Base-by-base conservation (phyloP, 2,329 filamentous ascomycete genomes). In the Thielaviopsis populi region DNA sequence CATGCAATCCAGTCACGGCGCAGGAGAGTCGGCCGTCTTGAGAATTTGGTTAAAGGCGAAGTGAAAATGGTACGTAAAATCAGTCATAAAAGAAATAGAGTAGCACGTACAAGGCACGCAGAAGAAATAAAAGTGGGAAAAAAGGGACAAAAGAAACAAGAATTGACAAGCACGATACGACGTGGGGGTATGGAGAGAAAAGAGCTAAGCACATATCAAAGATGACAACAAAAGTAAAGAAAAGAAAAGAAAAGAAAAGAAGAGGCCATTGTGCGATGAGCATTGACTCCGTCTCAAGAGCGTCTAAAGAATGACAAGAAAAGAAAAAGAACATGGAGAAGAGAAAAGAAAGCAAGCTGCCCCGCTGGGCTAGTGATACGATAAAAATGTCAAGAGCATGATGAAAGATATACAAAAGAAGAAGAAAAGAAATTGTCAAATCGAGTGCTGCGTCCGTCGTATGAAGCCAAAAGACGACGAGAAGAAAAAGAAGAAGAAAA, bases 131-230 rank as follows among this genome's bases (percentile, higher is more conserved):
- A 43, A 43, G 30, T 50, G n/a, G n/a, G n/a, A 40, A 27, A 46
- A 59, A 50, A 42, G 43, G 46, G 27, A 59, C 54, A 63, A 58
- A 37, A 63, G 46, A 41, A 63, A 56, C 61, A 40, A 59, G 46
- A 63, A 63, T 63, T 59, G 56, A 63, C 62, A 63, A 48, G 37
- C 42, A 63, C 40, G 41, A 41, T 59, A 63, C 56, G 46, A 59
- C 40, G 50, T 56, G 50, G 50, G 50, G 50, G 50, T 56, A 56
- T 56, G 50, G 50, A 33, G 24, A 33, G 50, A 56, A 61, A 61
- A 30, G 40, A 48, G 17, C 59, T 48, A 46, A 46, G 46, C n/a
- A 62, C 33, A 46, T 62, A 24, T 40, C 43, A 50, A 33, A 48
- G 43, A 54, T 19, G 60, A 62, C 43, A 62, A 62, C 46, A 30